A percentile compares a stretch with the other conserved stretches of the same genome.
Conservation (phyloP, 2,329 filamentous ascomycete species). For the Aspergillus tamarii region DNA sequence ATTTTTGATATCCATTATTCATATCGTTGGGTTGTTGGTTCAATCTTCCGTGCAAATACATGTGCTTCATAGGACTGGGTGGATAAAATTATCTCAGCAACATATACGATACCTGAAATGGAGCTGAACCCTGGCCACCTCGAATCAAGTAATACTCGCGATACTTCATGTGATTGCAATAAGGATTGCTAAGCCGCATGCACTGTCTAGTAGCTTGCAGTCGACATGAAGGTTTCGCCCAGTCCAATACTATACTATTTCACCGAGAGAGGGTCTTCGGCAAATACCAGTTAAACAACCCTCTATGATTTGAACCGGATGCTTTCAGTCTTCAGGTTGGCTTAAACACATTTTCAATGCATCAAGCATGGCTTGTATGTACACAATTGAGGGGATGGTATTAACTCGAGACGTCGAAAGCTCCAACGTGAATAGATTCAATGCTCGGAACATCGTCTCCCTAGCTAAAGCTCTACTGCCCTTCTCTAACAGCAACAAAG, state of each 20-base stretch:
- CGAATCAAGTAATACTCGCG: neutral
- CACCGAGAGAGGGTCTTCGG: neutral
- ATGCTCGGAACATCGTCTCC: no score
- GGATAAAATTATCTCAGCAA: neutral
- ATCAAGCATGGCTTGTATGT: neutral
- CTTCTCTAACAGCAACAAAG: slow-evolving; percentile 15
- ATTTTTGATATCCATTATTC: neutral
- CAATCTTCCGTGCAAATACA: neutral
- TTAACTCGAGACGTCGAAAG: neutral
- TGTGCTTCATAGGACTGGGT: neutral
- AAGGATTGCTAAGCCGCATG: neutral
- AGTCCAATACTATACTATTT: neutral
- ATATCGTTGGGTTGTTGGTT: neutral
- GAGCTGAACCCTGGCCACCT: neutral
- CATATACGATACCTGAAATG: neutral
- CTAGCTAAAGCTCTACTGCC: neutral
- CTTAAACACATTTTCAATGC: neutral
- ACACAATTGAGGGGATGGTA: neutral
- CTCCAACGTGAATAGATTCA: neutral
- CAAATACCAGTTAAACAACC: neutral
- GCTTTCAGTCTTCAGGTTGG: no score
- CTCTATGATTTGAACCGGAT: no score
- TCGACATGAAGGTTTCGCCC: neutral
- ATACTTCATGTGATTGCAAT: neutral
- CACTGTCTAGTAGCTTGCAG: neutral